Conservation (phyloP, 345 rosid species). For the Eucalyptus camaldulensis region DNA sequence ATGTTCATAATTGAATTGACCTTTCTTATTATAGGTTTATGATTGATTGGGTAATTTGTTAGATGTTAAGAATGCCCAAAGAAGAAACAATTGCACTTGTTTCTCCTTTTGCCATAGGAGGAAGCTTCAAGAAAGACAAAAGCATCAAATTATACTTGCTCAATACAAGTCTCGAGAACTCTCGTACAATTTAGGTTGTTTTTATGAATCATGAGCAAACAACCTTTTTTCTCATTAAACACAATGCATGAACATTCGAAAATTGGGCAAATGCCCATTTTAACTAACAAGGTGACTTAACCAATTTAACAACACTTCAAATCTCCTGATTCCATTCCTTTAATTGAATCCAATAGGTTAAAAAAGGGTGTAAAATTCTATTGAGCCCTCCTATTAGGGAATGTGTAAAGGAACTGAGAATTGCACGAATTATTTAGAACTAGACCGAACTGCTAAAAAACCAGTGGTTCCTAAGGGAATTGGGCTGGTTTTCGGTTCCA, state of each 20-base stretch:
- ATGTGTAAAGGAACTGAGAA: background rate
- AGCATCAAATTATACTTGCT: too few species aligned
- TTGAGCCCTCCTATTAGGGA: background rate
- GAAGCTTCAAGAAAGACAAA: too few species aligned
- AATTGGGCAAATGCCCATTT: background rate
- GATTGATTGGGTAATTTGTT: too few species aligned
- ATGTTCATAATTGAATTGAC: accelerated
- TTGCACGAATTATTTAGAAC: accelerated
- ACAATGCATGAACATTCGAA: background rate
- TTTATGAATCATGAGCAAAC: too few species aligned
- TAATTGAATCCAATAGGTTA: background rate
- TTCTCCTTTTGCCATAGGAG: background rate
- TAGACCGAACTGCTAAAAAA: accelerated
- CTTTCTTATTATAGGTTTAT: too few species aligned
- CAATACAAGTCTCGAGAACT: too few species aligned
- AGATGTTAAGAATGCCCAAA: too few species aligned
- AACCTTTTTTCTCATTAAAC: too few species aligned
- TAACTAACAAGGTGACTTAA: background rate
- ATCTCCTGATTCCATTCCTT: too few species aligned
- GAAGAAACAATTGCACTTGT: background rate
- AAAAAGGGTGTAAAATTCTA: background rate
- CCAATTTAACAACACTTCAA: background rate
- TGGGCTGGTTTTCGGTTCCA: accelerated
- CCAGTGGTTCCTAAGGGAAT: accelerated
- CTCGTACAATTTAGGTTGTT: too few species aligned